Conservation (phyloP, 1,139 yeast genomes). For the Pichia sp. region DNA sequence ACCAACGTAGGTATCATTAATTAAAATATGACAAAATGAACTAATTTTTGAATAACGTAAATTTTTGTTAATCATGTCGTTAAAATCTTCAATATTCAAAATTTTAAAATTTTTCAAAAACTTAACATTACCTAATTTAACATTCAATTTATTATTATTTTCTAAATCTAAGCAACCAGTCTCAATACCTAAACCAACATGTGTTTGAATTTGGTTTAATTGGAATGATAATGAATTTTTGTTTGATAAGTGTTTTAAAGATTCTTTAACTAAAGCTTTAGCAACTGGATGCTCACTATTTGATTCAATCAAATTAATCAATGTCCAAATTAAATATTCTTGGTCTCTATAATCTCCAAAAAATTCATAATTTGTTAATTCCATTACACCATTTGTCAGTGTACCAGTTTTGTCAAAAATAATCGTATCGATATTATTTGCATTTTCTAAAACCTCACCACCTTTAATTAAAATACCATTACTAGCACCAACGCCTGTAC, state of each 20-base stretch:
- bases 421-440: conserved; percentile 58
- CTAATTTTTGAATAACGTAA: conserved; percentile 11
- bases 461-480: conserved; percentile 91
- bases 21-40: conserved; percentile 33
- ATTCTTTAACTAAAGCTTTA: conserved; percentile 46
- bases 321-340: conserved; percentile 44
- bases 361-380: conserved; percentile 17
- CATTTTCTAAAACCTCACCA: conserved; percentile 79
- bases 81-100: conserved; percentile 17
- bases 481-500: conserved; percentile 91
- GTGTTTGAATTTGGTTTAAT: conserved; percentile 38
- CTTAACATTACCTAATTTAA: conserved; percentile 53
- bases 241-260: conserved; percentile 20
- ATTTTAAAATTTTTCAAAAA: conserved; percentile 32
- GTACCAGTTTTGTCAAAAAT: conserved; percentile 97
- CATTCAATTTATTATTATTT: conserved; percentile 21
- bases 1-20: conserved; percentile 59
- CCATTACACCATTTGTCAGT: conserved; percentile 79
- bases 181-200: conserved; percentile 67
- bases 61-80: conserved; percentile 3
- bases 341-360: conserved; percentile 11
- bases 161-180: conserved; percentile 35
- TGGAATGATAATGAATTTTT: conserved; percentile 9
- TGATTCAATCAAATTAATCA: conserved; percentile 58
- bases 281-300: conserved; percentile 89